Conservation (phyloP, 352 stramenopile genomes). For the Phytophthora sojae region DNA sequence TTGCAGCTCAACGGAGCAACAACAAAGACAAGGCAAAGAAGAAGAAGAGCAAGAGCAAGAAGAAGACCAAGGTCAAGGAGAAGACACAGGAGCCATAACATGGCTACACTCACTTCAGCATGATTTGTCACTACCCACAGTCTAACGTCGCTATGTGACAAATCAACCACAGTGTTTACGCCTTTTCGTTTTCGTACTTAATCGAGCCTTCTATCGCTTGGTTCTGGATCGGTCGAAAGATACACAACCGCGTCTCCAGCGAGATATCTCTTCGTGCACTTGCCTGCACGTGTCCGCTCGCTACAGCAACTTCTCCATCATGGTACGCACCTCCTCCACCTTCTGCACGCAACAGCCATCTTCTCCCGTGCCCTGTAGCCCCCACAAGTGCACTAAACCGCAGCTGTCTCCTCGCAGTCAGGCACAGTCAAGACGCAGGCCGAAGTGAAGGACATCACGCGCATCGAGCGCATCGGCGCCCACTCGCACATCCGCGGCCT, state of each 20-base stretch:
- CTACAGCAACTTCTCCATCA: slow-evolving; percentile 12
- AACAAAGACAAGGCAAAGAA: slow-evolving; percentile 10
- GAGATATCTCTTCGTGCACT: slow-evolving; percentile 2
- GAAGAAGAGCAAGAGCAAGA: slow-evolving; percentile 7
- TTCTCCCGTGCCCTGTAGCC: not conserved
- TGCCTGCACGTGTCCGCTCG: not conserved
- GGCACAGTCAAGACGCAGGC: slow-evolving; percentile 82
- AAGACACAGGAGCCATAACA: not conserved
- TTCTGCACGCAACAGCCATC: not conserved
- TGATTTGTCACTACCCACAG: not conserved
- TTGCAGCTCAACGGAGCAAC: slow-evolving; percentile 1
- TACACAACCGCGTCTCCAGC: slow-evolving; percentile 23
- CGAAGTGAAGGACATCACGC: slow-evolving; percentile 97
- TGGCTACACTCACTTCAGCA: slow-evolving; percentile 11
- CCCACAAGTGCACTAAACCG: slow-evolving; percentile 6
- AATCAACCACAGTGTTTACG: not conserved
- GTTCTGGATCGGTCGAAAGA: slow-evolving; percentile 38
- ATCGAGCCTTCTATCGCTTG: slow-evolving; percentile 23
- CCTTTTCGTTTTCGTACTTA: slow-evolving; percentile 33
- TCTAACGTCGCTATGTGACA: not conserved
- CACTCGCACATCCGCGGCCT: slow-evolving; percentile 99
- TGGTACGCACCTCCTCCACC: slow-evolving; percentile 22
- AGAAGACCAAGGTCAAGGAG: not conserved
- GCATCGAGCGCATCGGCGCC: slow-evolving; percentile 98
- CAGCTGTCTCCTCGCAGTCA: slow-evolving; percentile 34